Conservation (phyloP, 768 basidiomycete species). For the Trametes maxima region DNA sequence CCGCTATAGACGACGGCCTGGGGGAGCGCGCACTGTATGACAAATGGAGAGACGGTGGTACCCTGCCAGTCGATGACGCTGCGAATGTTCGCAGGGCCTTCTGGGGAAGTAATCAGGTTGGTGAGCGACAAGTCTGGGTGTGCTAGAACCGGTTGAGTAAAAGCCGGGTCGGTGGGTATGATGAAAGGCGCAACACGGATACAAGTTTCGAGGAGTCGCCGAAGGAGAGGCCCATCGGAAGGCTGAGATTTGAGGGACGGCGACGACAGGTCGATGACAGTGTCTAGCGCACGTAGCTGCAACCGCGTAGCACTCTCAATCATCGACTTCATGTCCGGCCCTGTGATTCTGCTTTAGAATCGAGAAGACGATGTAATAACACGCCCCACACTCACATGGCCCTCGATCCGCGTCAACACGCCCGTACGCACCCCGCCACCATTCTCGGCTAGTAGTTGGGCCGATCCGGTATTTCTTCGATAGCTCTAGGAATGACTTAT, state of each 20-base stretch:
- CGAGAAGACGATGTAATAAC: background rate
- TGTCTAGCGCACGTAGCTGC: background rate
- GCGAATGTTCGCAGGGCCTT: background rate
- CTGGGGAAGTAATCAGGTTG: conserved; percentile 3
- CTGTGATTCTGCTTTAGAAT: background rate
- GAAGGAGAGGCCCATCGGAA: conserved; percentile 8
- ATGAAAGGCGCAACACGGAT: conserved; percentile 9
- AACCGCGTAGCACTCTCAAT: conserved; percentile 6
- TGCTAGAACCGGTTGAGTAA: conserved; percentile 7
- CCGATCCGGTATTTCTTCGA: conserved; percentile 1
- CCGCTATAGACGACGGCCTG: background rate
- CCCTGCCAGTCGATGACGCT: conserved; percentile 15
- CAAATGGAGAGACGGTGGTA: conserved; percentile 5
- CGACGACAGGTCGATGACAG: background rate
- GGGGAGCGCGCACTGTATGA: background rate
- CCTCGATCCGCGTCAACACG: background rate
- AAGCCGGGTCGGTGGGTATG: background rate
- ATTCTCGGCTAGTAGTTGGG: conserved; percentile 1
- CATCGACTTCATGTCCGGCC: conserved; percentile 13
- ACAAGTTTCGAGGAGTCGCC: conserved; percentile 12
- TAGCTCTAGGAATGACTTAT: background rate
- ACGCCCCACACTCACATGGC: background rate
- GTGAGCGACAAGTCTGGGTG: conserved; percentile 6
- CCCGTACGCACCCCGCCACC: conserved; percentile 4
- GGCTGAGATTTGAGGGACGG: background rate